Evolutionary conservation across 2,329 filamentous ascomycete species (phyloP), one percentile per base, ranked within the genome.

Genomic region (Aureobasidium uvarum): DNA sequence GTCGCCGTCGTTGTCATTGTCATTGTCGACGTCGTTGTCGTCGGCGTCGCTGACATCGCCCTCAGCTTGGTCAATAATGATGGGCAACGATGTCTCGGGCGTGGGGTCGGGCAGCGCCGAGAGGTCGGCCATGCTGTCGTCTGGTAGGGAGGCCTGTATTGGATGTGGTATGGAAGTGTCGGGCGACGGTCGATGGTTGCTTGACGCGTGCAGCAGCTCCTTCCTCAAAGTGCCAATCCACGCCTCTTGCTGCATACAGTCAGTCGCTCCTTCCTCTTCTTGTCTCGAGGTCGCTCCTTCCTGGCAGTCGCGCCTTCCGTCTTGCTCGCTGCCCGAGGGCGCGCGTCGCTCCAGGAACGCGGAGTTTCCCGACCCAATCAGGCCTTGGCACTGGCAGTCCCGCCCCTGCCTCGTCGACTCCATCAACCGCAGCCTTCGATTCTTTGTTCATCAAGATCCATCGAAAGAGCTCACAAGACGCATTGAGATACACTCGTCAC

Each of bases 151-250:
- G 33, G 36, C 33, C 33, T 36, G 33, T 25, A 18, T 39, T 11
- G 20, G 6, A 14, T 23, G 23, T 43, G 52, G 23, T 58, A 58
- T n/a, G 54, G 54, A 58, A n/a, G 20, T 39, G 51, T 38, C 33
- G 51, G 14, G 7, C 20, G 52, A 13, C 7, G 23, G 41, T 36
- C 14, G 55, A 18, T 11, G 1, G 18, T 36, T n/a, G 2, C 2
- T 59, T 10, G 55, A 59, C 41, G 55, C 55, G 55, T 36, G 39
- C n/a, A 59, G 55, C n/a, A 59, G 55, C 41, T 59, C 55, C 41
- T 59, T 59, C 41, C 55, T 59, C 41, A 59, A 3, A n/a, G 39
- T 23, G 10, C 39, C 39, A 5, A 59, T 45, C 55, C 55, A 59
- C 41, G 18, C 3, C 28, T 59, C 41, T 59, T 59, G 39, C 41